These are phyloP conservation scores for Fusarium palustre DNA, from an alignment of 2,329 filamentous ascomycete species.

Conservation along the genomic window DNA sequence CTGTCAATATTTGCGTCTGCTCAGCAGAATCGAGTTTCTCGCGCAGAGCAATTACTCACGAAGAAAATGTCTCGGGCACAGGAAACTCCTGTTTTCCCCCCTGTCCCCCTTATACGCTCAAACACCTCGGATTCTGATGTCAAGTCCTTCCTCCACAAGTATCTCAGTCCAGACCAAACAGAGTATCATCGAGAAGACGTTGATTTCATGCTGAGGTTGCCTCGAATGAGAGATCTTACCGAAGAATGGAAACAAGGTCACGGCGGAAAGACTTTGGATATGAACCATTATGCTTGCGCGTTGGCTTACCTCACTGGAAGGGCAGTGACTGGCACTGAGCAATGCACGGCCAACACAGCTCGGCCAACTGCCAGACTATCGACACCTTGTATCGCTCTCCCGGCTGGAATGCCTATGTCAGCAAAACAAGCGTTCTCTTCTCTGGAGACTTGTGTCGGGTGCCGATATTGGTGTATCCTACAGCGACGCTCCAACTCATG, in stretches of 20 bases:
- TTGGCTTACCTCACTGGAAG: conserved; percentile 51
- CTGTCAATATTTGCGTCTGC: conserved; percentile 11
- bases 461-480: conserved; percentile 47
- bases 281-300: conserved; percentile 46
- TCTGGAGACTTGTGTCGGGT: conserved; percentile 47
- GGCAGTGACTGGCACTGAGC: conserved; percentile 36
- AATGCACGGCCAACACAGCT: conserved; percentile 32
- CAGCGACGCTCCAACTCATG: conserved; percentile 46
- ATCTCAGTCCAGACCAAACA: conserved; percentile 38
- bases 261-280: conserved; percentile 30
- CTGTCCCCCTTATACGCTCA: neutral
- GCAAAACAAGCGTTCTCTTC: conserved; percentile 40
- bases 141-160: conserved; percentile 41
- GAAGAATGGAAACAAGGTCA: conserved; percentile 45
- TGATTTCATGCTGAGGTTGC: conserved; percentile 37
- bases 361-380: conserved; percentile 42
- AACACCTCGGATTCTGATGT: conserved; percentile 3
- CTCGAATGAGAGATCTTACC: conserved; percentile 45
- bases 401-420: conserved; percentile 28
- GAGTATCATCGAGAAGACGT: conserved; percentile 43
- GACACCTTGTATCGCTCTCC: conserved; percentile 46
- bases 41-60: neutral
- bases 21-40: conserved; percentile 18
- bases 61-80: conserved; percentile 10
- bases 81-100: neutral